phyloP scores from a whole-genome alignment of 2,329 filamentous ascomycete genomes.

The Aspergillus neotritici region DNA sequence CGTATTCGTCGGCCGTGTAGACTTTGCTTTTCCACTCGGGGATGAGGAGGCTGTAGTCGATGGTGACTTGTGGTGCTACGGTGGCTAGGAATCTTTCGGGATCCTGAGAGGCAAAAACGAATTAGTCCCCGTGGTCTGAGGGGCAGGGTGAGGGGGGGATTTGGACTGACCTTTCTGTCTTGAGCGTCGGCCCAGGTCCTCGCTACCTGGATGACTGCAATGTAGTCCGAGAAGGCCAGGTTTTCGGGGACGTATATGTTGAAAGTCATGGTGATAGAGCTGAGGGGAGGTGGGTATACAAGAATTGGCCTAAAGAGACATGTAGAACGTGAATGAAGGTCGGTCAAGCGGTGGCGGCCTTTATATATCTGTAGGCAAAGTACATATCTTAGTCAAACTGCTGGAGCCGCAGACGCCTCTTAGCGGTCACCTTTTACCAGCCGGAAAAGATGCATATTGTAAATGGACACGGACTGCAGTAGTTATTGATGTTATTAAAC shows the following conservation, averaged over 20 bases:
- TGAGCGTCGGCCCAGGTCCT: slow-evolving; percentile 21
- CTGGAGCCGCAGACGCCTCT: too few species aligned
- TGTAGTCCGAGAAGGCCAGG: slow-evolving; percentile 20
- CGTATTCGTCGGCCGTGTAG: not conserved
- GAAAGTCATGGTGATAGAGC: not conserved
- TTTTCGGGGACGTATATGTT: slow-evolving; percentile 19
- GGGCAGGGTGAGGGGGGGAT: too few species aligned
- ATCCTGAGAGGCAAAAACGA: not conserved
- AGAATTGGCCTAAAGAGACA: too few species aligned
- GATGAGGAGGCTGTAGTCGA: not conserved
- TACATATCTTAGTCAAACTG: too few species aligned
- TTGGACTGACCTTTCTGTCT: slow-evolving; percentile 17
- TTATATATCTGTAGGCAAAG: too few species aligned
- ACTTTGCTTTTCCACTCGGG: not conserved
- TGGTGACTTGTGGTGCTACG: not conserved
- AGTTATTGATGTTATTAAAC: too few species aligned
- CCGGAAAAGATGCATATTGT: too few species aligned
- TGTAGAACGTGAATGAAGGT: too few species aligned
- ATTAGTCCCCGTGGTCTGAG: not conserved
- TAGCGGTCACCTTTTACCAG: too few species aligned
- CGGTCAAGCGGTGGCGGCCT: too few species aligned
- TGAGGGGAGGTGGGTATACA: too few species aligned
- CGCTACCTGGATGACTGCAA: slow-evolving; percentile 17
- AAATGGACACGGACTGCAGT: too few species aligned
- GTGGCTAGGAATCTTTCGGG: not conserved